Evolutionary conservation across 495 filamentous ascomycete species (phyloP).

Genomic region (Penicillium mononematosum): DNA sequence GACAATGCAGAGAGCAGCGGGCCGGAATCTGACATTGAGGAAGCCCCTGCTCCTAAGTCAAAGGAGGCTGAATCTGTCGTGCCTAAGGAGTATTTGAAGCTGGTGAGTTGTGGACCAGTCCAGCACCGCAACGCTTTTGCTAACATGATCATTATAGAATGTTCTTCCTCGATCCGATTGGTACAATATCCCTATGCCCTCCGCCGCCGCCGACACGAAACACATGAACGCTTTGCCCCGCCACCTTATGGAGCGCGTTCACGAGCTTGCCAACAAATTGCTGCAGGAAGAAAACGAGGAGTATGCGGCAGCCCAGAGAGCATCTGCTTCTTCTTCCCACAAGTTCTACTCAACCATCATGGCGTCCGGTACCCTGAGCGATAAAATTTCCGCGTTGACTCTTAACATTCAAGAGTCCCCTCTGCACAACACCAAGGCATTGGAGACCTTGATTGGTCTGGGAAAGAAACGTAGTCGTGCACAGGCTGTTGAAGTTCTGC

Average conservation of each 20-base stretch:
- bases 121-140: conserved; percentile 4
- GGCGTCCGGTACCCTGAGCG: conserved; percentile 90
- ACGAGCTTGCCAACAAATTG: conserved; percentile 69
- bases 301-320: conserved; percentile 53
- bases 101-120: conserved; percentile 32
- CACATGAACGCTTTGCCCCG: conserved; percentile 50
- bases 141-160: conserved; percentile 48
- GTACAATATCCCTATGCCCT: conserved; percentile 67
- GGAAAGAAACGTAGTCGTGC: conserved; percentile 87
- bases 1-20: conserved; percentile 40
- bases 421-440: conserved; percentile 81
- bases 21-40: conserved; percentile 21
- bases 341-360: conserved; percentile 97
- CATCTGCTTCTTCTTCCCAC: conserved; percentile 71
- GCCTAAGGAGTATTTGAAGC: conserved; percentile 39
- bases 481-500: conserved; percentile 88
- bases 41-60: conserved; percentile 25
- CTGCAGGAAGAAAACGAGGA: conserved; percentile 70
- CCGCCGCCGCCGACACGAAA: conserved; percentile 47
- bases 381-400: conserved; percentile 94
- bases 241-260: conserved; percentile 66
- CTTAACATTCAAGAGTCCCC: conserved; percentile 94
- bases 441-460: conserved; percentile 76
- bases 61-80: conserved; percentile 18
- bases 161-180: conserved; percentile 82